A percentile compares a stretch with the other conserved stretches of the same genome.
Conservation (phyloP, 257 asterid species). For the Nicotiana tabacum region DNA sequence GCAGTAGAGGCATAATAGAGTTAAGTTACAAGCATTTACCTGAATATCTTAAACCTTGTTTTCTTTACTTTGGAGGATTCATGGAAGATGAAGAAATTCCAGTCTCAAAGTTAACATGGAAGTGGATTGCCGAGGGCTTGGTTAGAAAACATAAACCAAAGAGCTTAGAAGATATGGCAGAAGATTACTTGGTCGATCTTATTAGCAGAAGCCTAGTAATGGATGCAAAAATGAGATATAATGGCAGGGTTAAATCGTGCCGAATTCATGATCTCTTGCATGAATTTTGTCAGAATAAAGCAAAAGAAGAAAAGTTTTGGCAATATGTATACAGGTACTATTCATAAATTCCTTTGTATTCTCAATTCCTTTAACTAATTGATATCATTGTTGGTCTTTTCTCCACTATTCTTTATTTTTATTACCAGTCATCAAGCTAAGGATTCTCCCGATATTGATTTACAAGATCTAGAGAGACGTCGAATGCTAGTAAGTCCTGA, state of each 20-base stretch:
- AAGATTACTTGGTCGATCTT: conserved; percentile 4
- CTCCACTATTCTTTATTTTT: neutral
- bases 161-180: conserved; percentile 7
- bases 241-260: conserved; percentile 6
- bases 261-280: conserved; percentile 9
- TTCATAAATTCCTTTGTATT: neutral
- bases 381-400: neutral
- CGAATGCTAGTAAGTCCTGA: neutral
- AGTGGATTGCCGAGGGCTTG: conserved; percentile 6
- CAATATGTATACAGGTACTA: neutral
- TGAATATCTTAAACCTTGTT: conserved; percentile 5
- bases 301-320: neutral
- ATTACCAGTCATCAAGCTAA: neutral
- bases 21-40: conserved; percentile 10
- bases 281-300: neutral
- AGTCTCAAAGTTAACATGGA: neutral
- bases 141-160: neutral
- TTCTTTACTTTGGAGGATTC: conserved; percentile 9
- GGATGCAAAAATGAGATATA: neutral
- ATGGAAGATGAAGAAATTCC: neutral
- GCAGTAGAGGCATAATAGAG: neutral
- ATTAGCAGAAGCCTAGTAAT: conserved; percentile 3
- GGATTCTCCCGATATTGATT: neutral
- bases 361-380: no score
- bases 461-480: neutral